Conservation (phyloP, 768 basidiomycete genomes). For the Russula dissimulans region DNA sequence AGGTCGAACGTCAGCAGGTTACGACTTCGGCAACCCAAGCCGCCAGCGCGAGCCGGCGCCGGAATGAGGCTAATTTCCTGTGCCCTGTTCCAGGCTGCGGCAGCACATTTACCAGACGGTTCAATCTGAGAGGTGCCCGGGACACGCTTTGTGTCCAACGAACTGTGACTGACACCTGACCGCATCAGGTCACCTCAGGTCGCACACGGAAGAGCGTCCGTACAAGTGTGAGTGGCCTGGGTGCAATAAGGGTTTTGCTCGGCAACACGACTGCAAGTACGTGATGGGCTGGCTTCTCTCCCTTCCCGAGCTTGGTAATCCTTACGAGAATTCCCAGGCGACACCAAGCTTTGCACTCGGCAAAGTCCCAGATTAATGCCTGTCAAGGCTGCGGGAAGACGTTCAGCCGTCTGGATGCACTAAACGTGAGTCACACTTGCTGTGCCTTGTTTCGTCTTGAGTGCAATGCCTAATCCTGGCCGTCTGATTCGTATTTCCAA, state of each 20-base stretch:
- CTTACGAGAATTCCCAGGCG: conserved; percentile 39
- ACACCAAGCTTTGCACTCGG: conserved; percentile 82
- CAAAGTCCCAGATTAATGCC: conserved; percentile 73
- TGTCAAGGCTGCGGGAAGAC: conserved; percentile 92
- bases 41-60: conserved; percentile 79
- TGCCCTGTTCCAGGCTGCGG: conserved; percentile 33
- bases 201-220: conserved; percentile 91
- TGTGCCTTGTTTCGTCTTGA: conserved; percentile 17
- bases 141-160: conserved; percentile 1
- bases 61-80: conserved; percentile 86
- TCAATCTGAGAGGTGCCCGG: conserved; percentile 69
- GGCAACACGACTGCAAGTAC: conserved; percentile 95
- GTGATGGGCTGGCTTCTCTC: conserved; percentile 26
- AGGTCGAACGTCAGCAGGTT: conserved; percentile 91
- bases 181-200: conserved; percentile 73
- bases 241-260: conserved; percentile 90
- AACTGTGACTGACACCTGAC: conserved; percentile 8
- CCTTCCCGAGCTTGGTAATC: not conserved
- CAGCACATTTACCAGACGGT: conserved; percentile 60
- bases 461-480: conserved; percentile 18
- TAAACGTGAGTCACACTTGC: conserved; percentile 62
- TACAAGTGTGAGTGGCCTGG: conserved; percentile 92
- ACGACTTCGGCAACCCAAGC: conserved; percentile 91
- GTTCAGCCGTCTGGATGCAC: conserved; percentile 87
- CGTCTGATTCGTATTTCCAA: conserved; percentile 29